Conservation (phyloP, 2,329 filamentous ascomycete genomes). For the Talaromyces sp. region DNA sequence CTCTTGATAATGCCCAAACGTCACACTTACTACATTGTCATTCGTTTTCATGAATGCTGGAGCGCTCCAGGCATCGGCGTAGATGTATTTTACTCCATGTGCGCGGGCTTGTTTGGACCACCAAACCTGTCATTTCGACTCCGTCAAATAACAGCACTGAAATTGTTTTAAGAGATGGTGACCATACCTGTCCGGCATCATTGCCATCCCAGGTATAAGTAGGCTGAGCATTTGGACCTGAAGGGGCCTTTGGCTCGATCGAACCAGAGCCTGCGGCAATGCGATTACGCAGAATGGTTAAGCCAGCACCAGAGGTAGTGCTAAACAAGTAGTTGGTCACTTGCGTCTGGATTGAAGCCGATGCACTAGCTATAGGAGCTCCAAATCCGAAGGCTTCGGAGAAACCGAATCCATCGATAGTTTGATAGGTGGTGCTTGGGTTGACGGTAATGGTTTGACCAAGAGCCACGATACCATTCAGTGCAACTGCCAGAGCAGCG, state of each 20-base stretch:
- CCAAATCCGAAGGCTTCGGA: constrained; percentile 11
- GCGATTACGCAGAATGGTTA: constrained; percentile 19
- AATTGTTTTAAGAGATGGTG: background rate
- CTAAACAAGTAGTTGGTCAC: constrained; percentile 12
- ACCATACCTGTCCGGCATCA: constrained; percentile 18
- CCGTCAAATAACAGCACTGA: background rate
- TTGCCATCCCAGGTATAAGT: constrained; percentile 20
- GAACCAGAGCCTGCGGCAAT: constrained; percentile 6
- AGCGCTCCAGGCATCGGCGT: constrained; percentile 48
- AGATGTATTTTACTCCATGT: constrained; percentile 21
- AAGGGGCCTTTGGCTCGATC: constrained; percentile 19
- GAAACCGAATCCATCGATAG: constrained; percentile 17
- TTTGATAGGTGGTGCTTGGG: background rate
- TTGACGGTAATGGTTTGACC: background rate
- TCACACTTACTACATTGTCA: constrained; percentile 25
- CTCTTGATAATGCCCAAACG: constrained; percentile 13
- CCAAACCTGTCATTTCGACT: background rate
- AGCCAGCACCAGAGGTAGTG: constrained; percentile 16
- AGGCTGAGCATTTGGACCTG: constrained; percentile 1
- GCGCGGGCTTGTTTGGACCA: constrained; percentile 18
- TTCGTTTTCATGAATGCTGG: constrained; percentile 53
- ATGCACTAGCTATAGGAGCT: background rate
- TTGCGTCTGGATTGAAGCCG: background rate
- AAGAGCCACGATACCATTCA: background rate
- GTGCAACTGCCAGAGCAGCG: background rate